Evolutionary conservation across 495 filamentous ascomycete species (phyloP), one percentile per base, ranked within the genome.

Genomic region (Alectoria sarmentosa): DNA sequence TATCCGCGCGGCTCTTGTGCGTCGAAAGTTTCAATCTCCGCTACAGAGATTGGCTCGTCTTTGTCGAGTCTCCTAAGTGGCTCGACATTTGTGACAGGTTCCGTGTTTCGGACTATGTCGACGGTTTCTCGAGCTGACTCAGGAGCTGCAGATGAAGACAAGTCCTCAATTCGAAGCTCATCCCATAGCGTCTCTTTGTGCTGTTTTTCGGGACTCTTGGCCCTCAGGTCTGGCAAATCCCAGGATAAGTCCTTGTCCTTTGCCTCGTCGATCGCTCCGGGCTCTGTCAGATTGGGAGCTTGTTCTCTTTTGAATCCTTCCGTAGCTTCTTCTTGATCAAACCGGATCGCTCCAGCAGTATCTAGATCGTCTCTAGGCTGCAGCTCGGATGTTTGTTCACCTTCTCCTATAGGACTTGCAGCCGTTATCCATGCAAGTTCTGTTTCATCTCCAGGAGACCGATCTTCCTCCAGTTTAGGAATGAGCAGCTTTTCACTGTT

Each of bases 1-100:
- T 65, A 59, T 30, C 60, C 48, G 46, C 32, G 52, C 54, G 65
- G 58, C 19, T 62, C 34, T n/a, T 62, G 44, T 44, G 63, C 32
- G 58, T 34, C 55, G 23, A 52, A 55, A 19, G 10, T 38, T 26
- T 60, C 41, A 26, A 39, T 42, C 30, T 58, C 61, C 2, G 23
- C 26, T 7, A 23, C 52, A 13, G 52, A 39, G 19, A 9, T 36
- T 3, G 52, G 21, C 52, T 26, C 21, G 30, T 49, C 23, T 38
- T 21, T 39, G 13, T 13, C 23, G 11, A 10, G 26, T 26, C 26
- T 23, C 26, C 39, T 14, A 11, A 42, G 26, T 30, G 58, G 39
- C 23, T 63, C 61, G 26, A 55, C 3, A 32, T 55, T 13, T 55
- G 36, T 30, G 26, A 41, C 8, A 52, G 37, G 9, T 21, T 15